A percentile compares a stretch with the other conserved stretches of the same genome.
These are phyloP conservation scores for Amanita rimosa DNA, from an alignment of 768 basidiomycete genomes.

Conservation along the genomic window DNA sequence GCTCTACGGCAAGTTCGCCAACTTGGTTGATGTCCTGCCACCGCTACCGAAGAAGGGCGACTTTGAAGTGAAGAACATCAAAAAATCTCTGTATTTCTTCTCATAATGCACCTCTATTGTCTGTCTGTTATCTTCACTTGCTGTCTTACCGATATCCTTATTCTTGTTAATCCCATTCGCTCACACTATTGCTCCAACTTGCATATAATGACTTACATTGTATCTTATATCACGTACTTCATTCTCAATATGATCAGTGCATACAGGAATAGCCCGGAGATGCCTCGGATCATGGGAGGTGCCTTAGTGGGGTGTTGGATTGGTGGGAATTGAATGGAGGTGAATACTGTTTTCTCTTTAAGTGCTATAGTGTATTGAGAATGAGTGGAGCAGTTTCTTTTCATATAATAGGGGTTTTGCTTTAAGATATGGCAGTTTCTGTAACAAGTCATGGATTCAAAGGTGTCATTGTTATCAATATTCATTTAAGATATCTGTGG, in stretches of 20 bases:
- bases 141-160: not conserved
- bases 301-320: too few relatives aligned
- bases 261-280: too few relatives aligned
- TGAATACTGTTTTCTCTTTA: too few relatives aligned
- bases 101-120: conserved; percentile 32
- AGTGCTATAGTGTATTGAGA: too few relatives aligned
- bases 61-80: conserved; percentile 78
- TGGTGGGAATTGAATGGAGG: too few relatives aligned
- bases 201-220: conserved; percentile 1
- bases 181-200: not conserved
- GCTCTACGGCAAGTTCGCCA: conserved; percentile 54
- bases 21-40: conserved; percentile 65
- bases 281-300: too few relatives aligned
- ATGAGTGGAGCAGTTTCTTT: too few relatives aligned
- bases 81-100: conserved; percentile 86
- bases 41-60: conserved; percentile 75
- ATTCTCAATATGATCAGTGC: not conserved
- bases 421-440: too few relatives aligned
- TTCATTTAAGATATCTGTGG: too few relatives aligned
- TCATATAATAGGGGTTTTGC: too few relatives aligned
- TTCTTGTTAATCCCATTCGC: not conserved
- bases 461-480: too few relatives aligned
- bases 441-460: too few relatives aligned
- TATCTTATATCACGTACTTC: conserved; percentile 2
- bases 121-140: not conserved